Evolutionary conservation across 2,329 filamentous ascomycete species (phyloP), one percentile per base, ranked within the genome.

Genomic region (Pseudonectria buxi): DNA sequence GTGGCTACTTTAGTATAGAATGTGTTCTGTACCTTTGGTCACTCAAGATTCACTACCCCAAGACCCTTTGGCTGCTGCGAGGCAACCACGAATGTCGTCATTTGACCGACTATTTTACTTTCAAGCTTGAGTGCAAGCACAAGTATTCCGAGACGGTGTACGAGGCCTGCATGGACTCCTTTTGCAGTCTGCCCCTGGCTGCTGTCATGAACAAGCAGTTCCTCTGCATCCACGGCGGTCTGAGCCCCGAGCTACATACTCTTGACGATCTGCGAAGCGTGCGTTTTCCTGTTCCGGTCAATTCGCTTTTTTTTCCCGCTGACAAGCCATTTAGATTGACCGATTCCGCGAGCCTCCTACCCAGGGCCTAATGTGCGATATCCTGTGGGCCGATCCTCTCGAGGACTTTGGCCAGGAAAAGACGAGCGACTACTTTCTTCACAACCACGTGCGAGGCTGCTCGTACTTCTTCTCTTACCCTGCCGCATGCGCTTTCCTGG

Each of bases 161-260:
- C 62, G 90, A 98, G 57, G 90, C 92, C 38, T 96, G 92, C 68
- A 94, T 95, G 79, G 90, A 98, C 48, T 94, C 92, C 0, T 98
- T 98, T 74, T 98, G 92, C 68, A 76, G 83, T 46, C 70, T 98
- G 45, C 92, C 92, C 22, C 71, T 98, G 51, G 92, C 92, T 38
- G 92, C 92, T 18, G 82, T 98, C 50, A 98, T 98, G 92, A 98
- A 98, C 77, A 98, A 98, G 73, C 92, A 98, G 64, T 98, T 98
- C 65, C 70, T 98, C 50, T 98, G 92, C 62, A 96, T 98, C 53
- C 92, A 98, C 61, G 92, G 92, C 56, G 92, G 92, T 45, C 70
- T 98, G 51, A 95, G 89, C 61, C 92, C 92, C 6, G 92, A 98
- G 64, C 69, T 98, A 44, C 90, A 96, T 63, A 95, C 90, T 4